These are phyloP conservation scores for Aspergillus olivimuriae DNA, from an alignment of 495 filamentous ascomycete genomes.

Conservation along the genomic window DNA sequence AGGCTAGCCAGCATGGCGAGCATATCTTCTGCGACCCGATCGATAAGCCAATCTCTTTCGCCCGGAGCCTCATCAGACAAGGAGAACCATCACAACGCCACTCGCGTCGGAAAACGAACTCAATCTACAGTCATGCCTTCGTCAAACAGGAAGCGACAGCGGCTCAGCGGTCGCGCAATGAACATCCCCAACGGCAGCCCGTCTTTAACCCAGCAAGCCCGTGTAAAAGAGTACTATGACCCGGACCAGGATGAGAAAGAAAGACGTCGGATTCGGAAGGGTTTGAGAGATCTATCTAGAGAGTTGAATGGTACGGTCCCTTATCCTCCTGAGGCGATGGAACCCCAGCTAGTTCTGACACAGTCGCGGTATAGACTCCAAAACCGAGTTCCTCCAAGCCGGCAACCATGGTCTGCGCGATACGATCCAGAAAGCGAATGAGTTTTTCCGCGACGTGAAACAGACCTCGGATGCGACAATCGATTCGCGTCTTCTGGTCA, in stretches of 20 bases:
- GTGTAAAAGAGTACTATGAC: slow-evolving; percentile 60
- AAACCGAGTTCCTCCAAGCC: slow-evolving; percentile 56
- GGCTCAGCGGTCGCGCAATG: slow-evolving; percentile 29
- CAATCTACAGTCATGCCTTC: slow-evolving; percentile 24
- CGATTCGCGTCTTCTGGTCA: slow-evolving; percentile 78
- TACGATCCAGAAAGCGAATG: slow-evolving; percentile 59
- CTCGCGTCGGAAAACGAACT: slow-evolving; percentile 20
- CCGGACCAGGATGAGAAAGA: slow-evolving; percentile 83
- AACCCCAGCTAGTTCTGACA: too few species aligned
- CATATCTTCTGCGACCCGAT: slow-evolving; percentile 10
- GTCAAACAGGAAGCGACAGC: slow-evolving; percentile 34
- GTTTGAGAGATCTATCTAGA: slow-evolving; percentile 58
- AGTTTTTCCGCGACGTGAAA: slow-evolving; percentile 62
- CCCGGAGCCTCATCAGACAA: slow-evolving; percentile 48
- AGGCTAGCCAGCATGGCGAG: slow-evolving; percentile 27
- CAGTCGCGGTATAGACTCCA: slow-evolving; percentile 47
- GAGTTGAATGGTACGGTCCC: slow-evolving; percentile 53
- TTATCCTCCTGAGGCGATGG: not conserved
- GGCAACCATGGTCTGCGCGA: slow-evolving; percentile 55
- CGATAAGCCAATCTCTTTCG: slow-evolving; percentile 31
- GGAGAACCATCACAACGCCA: slow-evolving; percentile 40
- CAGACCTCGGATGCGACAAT: slow-evolving; percentile 91
- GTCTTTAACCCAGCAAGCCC: slow-evolving; percentile 23
- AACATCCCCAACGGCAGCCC: slow-evolving; percentile 21
- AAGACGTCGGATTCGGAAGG: slow-evolving; percentile 61